A percentile compares a stretch with the other conserved stretches of the same genome.
Conservation (phyloP, 495 filamentous ascomycete genomes). For the Daldinia concentrica region DNA sequence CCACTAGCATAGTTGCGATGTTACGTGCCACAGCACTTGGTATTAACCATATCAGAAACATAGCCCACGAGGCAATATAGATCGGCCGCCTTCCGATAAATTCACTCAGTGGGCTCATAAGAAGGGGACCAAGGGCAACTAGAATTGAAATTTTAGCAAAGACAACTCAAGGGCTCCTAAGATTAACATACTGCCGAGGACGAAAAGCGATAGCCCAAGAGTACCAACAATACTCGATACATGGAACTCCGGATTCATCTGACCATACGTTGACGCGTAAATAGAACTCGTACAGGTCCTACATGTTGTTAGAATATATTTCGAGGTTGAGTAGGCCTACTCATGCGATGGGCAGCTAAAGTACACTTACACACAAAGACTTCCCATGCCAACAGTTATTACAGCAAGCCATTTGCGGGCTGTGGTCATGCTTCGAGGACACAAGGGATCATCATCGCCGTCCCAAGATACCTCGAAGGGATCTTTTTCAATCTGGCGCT, state of each 20-base stretch:
- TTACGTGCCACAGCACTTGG: slow-evolving; percentile 89
- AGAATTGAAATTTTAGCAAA: slow-evolving; percentile 22
- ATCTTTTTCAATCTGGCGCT: slow-evolving; percentile 51
- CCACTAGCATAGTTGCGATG: slow-evolving; percentile 80
- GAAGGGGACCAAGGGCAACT: slow-evolving; percentile 74
- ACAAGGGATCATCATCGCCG: slow-evolving; percentile 75
- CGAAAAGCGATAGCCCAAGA: slow-evolving; percentile 80
- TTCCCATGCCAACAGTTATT: slow-evolving; percentile 72
- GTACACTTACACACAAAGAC: slow-evolving; percentile 82
- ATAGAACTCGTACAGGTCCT: slow-evolving; percentile 90
- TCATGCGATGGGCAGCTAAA: too few relatives aligned
- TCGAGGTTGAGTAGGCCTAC: not conserved
- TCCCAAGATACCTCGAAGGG: slow-evolving; percentile 74
- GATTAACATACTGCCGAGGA: slow-evolving; percentile 67
- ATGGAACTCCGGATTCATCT: slow-evolving; percentile 79
- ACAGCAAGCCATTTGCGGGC: slow-evolving; percentile 81
- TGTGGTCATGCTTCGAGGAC: slow-evolving; percentile 75
- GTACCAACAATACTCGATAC: slow-evolving; percentile 76
- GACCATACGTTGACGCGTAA: slow-evolving; percentile 87
- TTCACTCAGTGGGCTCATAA: slow-evolving; percentile 69
- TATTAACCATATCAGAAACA: slow-evolving; percentile 87
- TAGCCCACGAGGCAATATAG: slow-evolving; percentile 78
- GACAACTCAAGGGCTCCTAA: slow-evolving; percentile 23
- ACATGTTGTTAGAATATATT: slow-evolving; percentile 10
- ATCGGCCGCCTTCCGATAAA: slow-evolving; percentile 91